phyloP scores from a whole-genome alignment of 441 rosid genomes.

The Rhodomyrtus psidioides region DNA sequence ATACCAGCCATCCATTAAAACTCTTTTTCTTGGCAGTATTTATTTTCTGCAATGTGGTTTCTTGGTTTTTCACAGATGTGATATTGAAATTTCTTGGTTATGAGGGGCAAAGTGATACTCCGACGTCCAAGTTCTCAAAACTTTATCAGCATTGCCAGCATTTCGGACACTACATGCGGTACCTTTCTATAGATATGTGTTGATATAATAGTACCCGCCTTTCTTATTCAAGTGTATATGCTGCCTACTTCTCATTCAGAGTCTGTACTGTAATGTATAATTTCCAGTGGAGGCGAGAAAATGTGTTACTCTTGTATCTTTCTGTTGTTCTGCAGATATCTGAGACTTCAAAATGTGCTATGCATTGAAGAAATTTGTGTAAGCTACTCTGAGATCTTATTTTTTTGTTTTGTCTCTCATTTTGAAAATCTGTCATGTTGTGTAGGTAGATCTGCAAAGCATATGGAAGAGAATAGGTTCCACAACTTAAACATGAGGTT shows the following conservation, averaged over 20 bases:
- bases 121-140: constrained; percentile 25
- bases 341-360: constrained; percentile 78
- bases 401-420: background rate
- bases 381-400: constrained; percentile 18
- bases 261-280: background rate
- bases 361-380: constrained; percentile 69
- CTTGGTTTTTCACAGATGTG: constrained; percentile 28
- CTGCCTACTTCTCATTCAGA: background rate
- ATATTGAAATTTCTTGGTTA: constrained; percentile 45
- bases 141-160: constrained; percentile 57
- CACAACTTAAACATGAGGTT: background rate
- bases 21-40: background rate
- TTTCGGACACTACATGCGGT: constrained; percentile 65
- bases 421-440: background rate
- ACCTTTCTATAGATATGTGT: background rate
- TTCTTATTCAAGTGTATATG: background rate
- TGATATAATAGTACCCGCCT: background rate
- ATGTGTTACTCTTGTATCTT: background rate
- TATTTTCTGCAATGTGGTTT: background rate
- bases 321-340: constrained; percentile 40
- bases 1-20: background rate
- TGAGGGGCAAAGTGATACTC: constrained; percentile 22
- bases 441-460: background rate
- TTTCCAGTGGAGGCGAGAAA: background rate
- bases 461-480: background rate